phyloP scores from a whole-genome alignment of 1,139 yeast genomes.

The Casaregolazyma suthepensis region DNA sequence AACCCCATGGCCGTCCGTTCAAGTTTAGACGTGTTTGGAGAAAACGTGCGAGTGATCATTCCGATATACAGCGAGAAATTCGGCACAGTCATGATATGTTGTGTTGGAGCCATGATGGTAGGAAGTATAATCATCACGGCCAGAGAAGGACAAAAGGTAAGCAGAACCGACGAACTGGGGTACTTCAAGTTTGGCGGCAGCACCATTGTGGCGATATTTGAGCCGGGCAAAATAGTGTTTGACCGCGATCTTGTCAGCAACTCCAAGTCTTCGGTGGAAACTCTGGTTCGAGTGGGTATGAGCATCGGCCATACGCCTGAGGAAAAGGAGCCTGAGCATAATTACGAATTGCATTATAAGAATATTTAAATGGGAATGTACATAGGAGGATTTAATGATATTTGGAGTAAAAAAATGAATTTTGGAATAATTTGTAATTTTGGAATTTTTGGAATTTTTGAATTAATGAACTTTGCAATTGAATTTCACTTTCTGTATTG shows the following conservation, averaged over 20 bases:
- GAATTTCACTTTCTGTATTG: no score
- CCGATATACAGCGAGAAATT: conserved; percentile 69
- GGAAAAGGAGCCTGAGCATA: conserved; percentile 13
- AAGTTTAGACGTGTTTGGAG: conserved; percentile 85
- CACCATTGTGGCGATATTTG: conserved; percentile 62
- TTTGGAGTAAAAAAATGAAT: neutral
- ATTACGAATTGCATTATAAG: conserved; percentile 5
- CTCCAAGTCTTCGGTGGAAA: conserved; percentile 66
- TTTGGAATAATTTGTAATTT: no score
- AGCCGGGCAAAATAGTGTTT: conserved; percentile 42
- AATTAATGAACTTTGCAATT: no score
- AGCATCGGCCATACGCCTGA: conserved; percentile 73
- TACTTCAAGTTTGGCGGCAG: conserved; percentile 96
- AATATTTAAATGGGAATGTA: neutral
- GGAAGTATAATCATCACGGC: conserved; percentile 79
- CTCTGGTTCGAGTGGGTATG: conserved; percentile 84
- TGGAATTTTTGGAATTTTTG: no score
- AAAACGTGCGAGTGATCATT: conserved; percentile 71
- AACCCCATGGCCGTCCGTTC: conserved; percentile 96
- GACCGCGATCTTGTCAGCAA: conserved; percentile 71
- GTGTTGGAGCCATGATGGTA: conserved; percentile 99
- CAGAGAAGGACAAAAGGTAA: conserved; percentile 50
- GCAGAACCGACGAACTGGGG: conserved; percentile 80
- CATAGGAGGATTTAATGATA: neutral
- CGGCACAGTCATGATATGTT: conserved; percentile 70